Percentiles rank a stretch among this genome's conserved stretches.
phyloP scores from a whole-genome alignment of 2,329 filamentous ascomycete species.

The Ceratocystis variospora region DNA sequence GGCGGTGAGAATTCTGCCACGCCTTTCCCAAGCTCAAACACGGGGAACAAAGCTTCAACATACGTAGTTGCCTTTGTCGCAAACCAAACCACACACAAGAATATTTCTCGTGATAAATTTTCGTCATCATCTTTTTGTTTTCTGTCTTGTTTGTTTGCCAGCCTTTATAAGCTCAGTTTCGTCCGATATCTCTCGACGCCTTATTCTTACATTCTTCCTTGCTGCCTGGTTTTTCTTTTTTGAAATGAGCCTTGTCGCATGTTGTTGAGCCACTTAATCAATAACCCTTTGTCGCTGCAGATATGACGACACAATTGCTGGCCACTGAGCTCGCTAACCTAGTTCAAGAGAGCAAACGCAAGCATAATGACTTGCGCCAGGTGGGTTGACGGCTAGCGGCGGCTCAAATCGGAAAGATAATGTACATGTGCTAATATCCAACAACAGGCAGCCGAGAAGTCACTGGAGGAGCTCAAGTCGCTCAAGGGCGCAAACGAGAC shows the following conservation, averaged over 20 bases:
- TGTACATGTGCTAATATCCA: not conserved
- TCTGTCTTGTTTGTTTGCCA: not conserved
- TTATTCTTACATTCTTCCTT: not conserved
- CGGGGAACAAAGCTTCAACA: constrained; percentile 8
- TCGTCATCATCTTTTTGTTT: not conserved
- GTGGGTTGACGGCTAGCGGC: constrained; percentile 31
- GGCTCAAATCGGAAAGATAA: not conserved
- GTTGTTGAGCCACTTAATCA: constrained; percentile 7
- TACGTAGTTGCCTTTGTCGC: constrained; percentile 1
- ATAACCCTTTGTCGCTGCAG: constrained; percentile 3
- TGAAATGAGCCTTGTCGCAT: constrained; percentile 7
- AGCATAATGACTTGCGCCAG: constrained; percentile 78
- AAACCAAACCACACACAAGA: not conserved
- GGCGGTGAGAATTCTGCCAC: constrained; percentile 18
- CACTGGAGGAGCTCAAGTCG: constrained; percentile 72
- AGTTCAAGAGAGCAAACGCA: constrained; percentile 90
- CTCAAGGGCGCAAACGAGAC: constrained; percentile 62
- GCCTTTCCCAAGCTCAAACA: not conserved
- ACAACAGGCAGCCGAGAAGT: constrained; percentile 74
- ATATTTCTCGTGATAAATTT: not conserved
- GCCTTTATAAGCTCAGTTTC: not conserved
- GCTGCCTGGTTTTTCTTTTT: not conserved
- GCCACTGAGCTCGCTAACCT: constrained; percentile 78
- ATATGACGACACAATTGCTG: constrained; percentile 82
- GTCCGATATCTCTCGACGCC: not conserved